A percentile compares a stretch with the other conserved stretches of the same genome.
Evolutionary conservation across 129 eudicot genomes (phyloP).

Genomic region (Artemisia annua): DNA sequence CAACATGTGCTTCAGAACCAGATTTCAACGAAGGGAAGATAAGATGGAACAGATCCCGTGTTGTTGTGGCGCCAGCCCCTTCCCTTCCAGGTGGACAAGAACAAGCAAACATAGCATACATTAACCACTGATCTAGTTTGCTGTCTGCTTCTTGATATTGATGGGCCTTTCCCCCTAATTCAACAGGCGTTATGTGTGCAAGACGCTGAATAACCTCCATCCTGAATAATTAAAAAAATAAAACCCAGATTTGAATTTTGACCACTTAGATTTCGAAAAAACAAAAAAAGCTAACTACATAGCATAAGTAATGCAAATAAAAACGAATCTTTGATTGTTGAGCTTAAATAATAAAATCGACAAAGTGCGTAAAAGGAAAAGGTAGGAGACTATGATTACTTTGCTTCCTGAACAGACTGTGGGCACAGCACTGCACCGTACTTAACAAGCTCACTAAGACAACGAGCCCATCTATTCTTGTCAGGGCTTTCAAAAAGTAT

Average conservation of each 20-base stretch:
- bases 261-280: not conserved
- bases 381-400: slow-evolving; percentile 49
- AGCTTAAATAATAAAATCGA: slow-evolving; percentile 1
- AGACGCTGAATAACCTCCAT: slow-evolving; percentile 82
- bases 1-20: slow-evolving; percentile 91
- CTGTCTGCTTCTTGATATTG: slow-evolving; percentile 85
- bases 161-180: slow-evolving; percentile 95
- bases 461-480: slow-evolving; percentile 95
- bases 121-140: slow-evolving; percentile 96
- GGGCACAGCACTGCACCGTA: slow-evolving; percentile 93
- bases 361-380: no score
- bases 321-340: not conserved
- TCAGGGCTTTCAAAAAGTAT: slow-evolving; percentile 98
- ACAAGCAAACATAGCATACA: slow-evolving; percentile 99
- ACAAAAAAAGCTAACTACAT: not conserved
- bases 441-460: slow-evolving; percentile 96
- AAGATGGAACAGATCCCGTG: slow-evolving; percentile 85
- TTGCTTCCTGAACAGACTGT: slow-evolving; percentile 94
- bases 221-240: slow-evolving; percentile 38
- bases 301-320: not conserved
- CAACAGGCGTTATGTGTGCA: slow-evolving; percentile 87
- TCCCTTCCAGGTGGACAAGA: slow-evolving; percentile 89
- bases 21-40: slow-evolving; percentile 94
- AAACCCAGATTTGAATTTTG: not conserved
- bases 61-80: slow-evolving; percentile 72